A percentile compares a stretch with the other conserved stretches of the same genome.
Conservation (phyloP, 768 basidiomycete species). For the Inosperma sp. region DNA sequence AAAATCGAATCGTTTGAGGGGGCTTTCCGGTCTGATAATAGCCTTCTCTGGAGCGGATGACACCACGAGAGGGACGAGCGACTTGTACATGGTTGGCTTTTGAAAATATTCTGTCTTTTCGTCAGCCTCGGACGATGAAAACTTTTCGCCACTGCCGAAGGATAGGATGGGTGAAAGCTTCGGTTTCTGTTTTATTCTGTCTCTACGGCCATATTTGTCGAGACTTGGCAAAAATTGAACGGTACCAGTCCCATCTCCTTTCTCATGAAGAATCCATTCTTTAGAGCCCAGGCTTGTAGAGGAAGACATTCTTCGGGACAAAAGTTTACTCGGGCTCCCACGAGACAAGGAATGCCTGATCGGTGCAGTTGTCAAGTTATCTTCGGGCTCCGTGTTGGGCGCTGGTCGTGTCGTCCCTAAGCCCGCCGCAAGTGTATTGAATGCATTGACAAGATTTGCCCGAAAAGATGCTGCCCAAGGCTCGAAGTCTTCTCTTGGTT, state of each 20-base stretch:
- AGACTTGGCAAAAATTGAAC: constrained; percentile 30
- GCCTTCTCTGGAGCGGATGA: constrained; percentile 6
- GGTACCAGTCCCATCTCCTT: constrained; percentile 33
- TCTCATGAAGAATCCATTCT: constrained; percentile 40
- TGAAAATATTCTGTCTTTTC: background rate
- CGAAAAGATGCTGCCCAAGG: constrained; percentile 20
- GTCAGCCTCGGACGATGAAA: background rate
- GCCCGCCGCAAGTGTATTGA: constrained; percentile 47
- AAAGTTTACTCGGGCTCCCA: constrained; percentile 6
- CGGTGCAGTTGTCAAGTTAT: constrained; percentile 11
- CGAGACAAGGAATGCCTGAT: constrained; percentile 5
- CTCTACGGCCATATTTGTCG: background rate
- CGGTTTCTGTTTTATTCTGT: background rate
- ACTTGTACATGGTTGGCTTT: background rate
- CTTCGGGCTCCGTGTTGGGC: constrained; percentile 2
- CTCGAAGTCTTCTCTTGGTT: constrained; percentile 10
- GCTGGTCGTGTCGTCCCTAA: constrained; percentile 16
- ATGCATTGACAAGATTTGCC: constrained; percentile 38
- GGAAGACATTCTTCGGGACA: constrained; percentile 4
- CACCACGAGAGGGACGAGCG: constrained; percentile 13
- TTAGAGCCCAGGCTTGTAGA: constrained; percentile 24
- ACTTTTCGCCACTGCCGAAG: constrained; percentile 14
- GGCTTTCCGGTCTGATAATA: background rate
- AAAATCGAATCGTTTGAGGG: no score
- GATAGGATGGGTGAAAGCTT: constrained; percentile 12